Conservation (phyloP, 495 filamentous ascomycete species). For the Aspergillus heteromorphus region DNA sequence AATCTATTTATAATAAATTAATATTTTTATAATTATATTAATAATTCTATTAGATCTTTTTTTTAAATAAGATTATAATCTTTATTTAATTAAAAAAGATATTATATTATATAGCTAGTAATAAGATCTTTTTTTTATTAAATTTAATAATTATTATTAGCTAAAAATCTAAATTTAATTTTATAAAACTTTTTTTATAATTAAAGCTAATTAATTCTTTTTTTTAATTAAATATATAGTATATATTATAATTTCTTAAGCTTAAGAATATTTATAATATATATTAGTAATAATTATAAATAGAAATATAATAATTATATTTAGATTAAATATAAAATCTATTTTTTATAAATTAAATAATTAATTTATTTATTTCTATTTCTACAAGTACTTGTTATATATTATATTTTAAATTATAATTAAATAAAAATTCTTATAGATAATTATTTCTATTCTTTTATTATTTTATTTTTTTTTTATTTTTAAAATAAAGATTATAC, state of each 20-base stretch:
- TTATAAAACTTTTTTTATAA: too few relatives aligned
- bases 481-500: too few relatives aligned
- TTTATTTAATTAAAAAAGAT: too few relatives aligned
- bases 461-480: too few relatives aligned
- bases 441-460: neutral
- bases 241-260: neutral
- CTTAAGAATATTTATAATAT: neutral
- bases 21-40: too few relatives aligned
- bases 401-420: neutral
- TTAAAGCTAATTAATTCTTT: too few relatives aligned
- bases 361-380: neutral
- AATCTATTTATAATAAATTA: too few relatives aligned
- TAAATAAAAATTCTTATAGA: neutral
- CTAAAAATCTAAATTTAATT: too few relatives aligned
- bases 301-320: neutral
- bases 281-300: too few relatives aligned
- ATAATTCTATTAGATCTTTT: too few relatives aligned
- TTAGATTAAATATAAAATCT: neutral
- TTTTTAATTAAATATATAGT: neutral
- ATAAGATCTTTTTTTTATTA: neutral
- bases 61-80: too few relatives aligned
- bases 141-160: neutral
- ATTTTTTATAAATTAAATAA: neutral
- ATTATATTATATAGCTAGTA: too few relatives aligned
- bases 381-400: neutral